These are phyloP conservation scores for Bisporella sp. DNA, from an alignment of 2,329 filamentous ascomycete species.

Conservation along the genomic window DNA sequence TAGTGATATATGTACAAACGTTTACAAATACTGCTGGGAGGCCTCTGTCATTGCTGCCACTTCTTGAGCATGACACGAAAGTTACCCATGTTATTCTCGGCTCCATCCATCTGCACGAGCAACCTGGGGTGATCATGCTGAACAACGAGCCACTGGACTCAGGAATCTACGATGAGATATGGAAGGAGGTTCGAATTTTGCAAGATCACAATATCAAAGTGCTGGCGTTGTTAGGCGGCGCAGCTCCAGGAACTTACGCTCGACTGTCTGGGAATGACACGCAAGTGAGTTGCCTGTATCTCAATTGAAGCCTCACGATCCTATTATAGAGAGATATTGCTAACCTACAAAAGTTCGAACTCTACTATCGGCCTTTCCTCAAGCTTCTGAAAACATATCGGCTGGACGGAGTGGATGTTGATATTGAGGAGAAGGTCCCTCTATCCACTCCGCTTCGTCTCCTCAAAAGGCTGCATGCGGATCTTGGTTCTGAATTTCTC, in stretches of 20 bases:
- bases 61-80: neutral
- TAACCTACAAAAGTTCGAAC: slow-evolving; percentile 8
- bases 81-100: slow-evolving; percentile 6
- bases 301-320: too few relatives aligned
- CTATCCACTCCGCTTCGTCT: slow-evolving; percentile 72
- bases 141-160: slow-evolving; percentile 7
- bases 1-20: slow-evolving; percentile 8
- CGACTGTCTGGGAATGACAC: slow-evolving; percentile 49
- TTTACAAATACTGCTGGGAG: slow-evolving; percentile 2
- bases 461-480: slow-evolving; percentile 67
- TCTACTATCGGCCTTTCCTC: slow-evolving; percentile 8
- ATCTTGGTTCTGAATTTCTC: slow-evolving; percentile 63
- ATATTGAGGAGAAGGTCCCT: slow-evolving; percentile 71
- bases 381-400: slow-evolving; percentile 62
- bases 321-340: too few relatives aligned
- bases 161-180: slow-evolving; percentile 6
- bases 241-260: slow-evolving; percentile 26
- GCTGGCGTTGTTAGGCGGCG: slow-evolving; percentile 10
- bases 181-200: slow-evolving; percentile 7
- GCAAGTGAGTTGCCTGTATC: slow-evolving; percentile 13
- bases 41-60: slow-evolving; percentile 26
- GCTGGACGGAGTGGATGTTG: slow-evolving; percentile 81
- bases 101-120: slow-evolving; percentile 2
- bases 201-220: slow-evolving; percentile 8
- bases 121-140: slow-evolving; percentile 4